phyloP scores from a whole-genome alignment of 345 rosid species.

The Balakata baccata region DNA sequence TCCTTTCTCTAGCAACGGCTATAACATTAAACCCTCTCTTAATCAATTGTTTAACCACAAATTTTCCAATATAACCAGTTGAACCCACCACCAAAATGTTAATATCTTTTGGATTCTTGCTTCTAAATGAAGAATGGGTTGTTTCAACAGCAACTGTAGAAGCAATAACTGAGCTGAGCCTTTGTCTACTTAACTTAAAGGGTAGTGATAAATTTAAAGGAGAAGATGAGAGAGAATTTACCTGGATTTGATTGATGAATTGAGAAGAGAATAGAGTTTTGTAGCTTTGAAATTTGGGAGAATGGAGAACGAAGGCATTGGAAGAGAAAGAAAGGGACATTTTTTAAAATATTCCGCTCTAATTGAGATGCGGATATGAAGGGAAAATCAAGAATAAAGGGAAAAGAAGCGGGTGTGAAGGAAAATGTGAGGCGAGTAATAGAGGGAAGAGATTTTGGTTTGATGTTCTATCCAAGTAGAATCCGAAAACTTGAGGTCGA shows the following conservation, averaged over 20 bases:
- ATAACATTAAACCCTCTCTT: slow-evolving; percentile 77
- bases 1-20: slow-evolving; percentile 78
- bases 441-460: slow-evolving; percentile 32
- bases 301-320: slow-evolving; percentile 35
- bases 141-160: slow-evolving; percentile 34
- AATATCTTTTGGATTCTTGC: slow-evolving; percentile 53
- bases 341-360: neutral
- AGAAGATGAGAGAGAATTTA: slow-evolving; percentile 35
- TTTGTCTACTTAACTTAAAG: slow-evolving; percentile 29
- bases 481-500: too few species aligned
- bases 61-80: slow-evolving; percentile 89
- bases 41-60: slow-evolving; percentile 73
- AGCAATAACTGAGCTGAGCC: slow-evolving; percentile 38
- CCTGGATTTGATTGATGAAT: slow-evolving; percentile 52
- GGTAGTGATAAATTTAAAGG: slow-evolving; percentile 17
- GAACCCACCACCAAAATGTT: slow-evolving; percentile 83
- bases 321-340: slow-evolving; percentile 42
- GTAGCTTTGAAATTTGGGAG: slow-evolving; percentile 26
- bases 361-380: neutral
- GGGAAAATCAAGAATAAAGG: neutral
- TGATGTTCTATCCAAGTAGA: slow-evolving; percentile 8
- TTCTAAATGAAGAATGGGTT: slow-evolving; percentile 48
- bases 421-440: slow-evolving; percentile 5
- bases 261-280: slow-evolving; percentile 33
- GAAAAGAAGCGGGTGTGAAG: neutral